Conservation (phyloP, 768 basidiomycete species). For the Cyclocybe aegerita region DNA sequence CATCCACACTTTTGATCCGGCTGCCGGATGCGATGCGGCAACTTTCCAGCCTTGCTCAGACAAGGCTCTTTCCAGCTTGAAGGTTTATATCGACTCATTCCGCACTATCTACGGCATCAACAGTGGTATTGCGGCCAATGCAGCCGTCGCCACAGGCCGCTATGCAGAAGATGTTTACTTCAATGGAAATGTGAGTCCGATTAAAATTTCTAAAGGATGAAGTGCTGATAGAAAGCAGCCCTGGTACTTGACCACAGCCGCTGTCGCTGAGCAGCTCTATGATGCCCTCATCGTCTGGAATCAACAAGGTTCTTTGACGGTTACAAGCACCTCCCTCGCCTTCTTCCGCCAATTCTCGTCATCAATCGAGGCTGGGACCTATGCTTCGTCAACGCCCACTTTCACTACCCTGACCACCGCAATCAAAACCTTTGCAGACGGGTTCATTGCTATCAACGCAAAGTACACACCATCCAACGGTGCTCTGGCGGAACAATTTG, state of each 20-base stretch:
- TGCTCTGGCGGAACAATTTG: conserved; percentile 64
- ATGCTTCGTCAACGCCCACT: conserved; percentile 42
- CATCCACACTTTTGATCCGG: conserved; percentile 68
- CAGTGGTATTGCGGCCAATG: conserved; percentile 47
- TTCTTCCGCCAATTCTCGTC: conserved; percentile 68
- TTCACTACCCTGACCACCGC: conserved; percentile 49
- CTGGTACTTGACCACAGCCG: conserved; percentile 75
- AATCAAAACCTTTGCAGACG: conserved; percentile 61
- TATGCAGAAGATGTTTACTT: conserved; percentile 71
- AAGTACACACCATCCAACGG: conserved; percentile 66
- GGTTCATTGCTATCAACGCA: conserved; percentile 53
- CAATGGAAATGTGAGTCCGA: conserved; percentile 57
- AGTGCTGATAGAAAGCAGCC: conserved; percentile 40
- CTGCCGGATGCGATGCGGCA: conserved; percentile 64
- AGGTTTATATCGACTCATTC: conserved; percentile 66
- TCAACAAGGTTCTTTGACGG: conserved; percentile 42
- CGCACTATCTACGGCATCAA: conserved; percentile 65
- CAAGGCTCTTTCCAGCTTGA: conserved; percentile 64
- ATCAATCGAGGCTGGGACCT: conserved; percentile 49
- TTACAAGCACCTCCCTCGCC: conserved; percentile 60
- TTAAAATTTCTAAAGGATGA: neutral
- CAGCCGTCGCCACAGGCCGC: conserved; percentile 65
- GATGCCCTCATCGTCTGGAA: conserved; percentile 69
- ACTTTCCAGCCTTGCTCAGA: conserved; percentile 86
- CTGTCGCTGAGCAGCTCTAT: conserved; percentile 77